Evolutionary conservation across 257 asterid species (phyloP).

Genomic region (Solanum appendiculatum): DNA sequence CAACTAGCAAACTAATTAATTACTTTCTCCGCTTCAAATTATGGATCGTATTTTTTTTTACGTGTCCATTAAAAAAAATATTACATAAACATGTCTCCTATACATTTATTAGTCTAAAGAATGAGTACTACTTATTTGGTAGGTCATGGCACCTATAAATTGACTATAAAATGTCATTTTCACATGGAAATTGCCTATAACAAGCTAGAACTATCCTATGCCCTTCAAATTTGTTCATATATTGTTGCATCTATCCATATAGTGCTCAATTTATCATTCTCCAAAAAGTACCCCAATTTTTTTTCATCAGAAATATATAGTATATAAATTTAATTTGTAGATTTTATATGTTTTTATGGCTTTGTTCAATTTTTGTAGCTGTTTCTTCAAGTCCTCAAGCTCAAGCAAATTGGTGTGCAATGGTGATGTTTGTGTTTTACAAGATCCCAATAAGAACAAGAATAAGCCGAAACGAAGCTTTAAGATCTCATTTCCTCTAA

Average conservation of each 20-base stretch:
- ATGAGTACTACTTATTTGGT: neutral
- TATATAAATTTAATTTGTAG: neutral
- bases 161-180: neutral
- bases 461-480: neutral
- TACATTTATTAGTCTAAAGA: neutral
- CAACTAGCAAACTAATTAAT: neutral
- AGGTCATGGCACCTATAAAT: neutral
- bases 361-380: neutral
- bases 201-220: neutral
- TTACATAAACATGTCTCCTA: neutral
- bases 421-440: neutral
- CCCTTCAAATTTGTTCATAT: neutral
- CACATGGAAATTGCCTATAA: neutral
- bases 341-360: neutral
- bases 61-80: no score
- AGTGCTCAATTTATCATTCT: neutral
- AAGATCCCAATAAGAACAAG: neutral
- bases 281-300: neutral
- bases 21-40: accelerated
- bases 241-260: neutral
- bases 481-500: neutral
- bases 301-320: neutral
- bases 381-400: neutral
- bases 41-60: neutral
- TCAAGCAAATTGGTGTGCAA: neutral